A percentile compares a stretch with the other conserved stretches of the same genome.
Evolutionary conservation across 345 rosid genomes (phyloP).

Genomic region (Eucalyptus microcorys): DNA sequence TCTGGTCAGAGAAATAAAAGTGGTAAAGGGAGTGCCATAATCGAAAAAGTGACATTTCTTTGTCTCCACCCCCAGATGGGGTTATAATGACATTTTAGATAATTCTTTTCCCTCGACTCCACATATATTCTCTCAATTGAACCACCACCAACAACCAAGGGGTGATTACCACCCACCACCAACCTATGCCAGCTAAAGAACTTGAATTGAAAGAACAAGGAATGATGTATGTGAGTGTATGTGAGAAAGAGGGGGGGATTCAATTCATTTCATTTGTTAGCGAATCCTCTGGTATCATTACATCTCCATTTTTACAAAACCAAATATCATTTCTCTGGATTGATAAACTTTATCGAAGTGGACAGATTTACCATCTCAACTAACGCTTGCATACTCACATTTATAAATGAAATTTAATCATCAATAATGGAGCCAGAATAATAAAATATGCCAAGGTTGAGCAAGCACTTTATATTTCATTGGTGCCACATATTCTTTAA

Average conservation of each 20-base stretch:
- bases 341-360: not conserved
- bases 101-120: not conserved
- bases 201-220: not conserved
- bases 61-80: not conserved
- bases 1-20: not conserved
- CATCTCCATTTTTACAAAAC: not conserved
- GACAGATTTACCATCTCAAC: not conserved
- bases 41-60: not conserved
- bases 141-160: not conserved
- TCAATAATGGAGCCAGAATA: not conserved
- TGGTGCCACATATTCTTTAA: not conserved
- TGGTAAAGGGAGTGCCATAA: not conserved
- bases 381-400: not conserved
- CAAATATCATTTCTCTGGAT: not conserved
- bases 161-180: not conserved
- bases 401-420: not conserved
- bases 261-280: not conserved
- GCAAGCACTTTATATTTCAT: not conserved
- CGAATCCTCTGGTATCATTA: not conserved
- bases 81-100: not conserved
- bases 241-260: not conserved
- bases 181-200: not conserved
- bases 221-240: not conserved
- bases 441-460: not conserved
- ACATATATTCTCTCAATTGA: not conserved